Conservation (phyloP, 192 early-diverging fungal species). For the Geranomyces variabilis region DNA sequence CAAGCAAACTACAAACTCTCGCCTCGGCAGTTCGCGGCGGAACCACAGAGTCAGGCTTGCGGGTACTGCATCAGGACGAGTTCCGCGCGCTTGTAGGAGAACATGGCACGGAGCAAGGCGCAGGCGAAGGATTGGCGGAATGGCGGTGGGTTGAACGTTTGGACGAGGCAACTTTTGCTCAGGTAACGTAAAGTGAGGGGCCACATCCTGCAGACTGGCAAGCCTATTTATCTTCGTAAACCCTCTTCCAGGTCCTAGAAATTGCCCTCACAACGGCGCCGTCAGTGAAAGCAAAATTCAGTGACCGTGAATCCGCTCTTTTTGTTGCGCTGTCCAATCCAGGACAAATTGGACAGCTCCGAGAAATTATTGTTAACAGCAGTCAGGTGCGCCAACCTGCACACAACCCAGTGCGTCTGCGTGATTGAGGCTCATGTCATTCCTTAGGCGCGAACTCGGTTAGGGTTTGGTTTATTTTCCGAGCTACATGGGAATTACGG, state of each 20-base stretch:
- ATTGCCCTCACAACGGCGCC: not conserved
- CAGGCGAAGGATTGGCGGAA: slow-evolving; percentile 32
- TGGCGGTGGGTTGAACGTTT: slow-evolving; percentile 44
- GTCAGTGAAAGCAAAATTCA: not conserved
- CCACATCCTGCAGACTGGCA: not conserved
- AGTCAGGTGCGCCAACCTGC: slow-evolving; percentile 28
- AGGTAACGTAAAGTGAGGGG: slow-evolving; percentile 16
- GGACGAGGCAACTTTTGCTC: slow-evolving; percentile 30
- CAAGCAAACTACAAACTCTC: slow-evolving; percentile 8
- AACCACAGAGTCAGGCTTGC: slow-evolving; percentile 17
- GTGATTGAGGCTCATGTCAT: not conserved
- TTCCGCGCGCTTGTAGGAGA: slow-evolving; percentile 20
- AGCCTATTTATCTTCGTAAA: not conserved
- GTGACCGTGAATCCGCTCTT: slow-evolving; percentile 33
- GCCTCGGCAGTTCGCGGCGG: not conserved
- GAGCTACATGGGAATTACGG: slow-evolving; percentile 34
- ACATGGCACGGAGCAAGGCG: not conserved
- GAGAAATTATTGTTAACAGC: slow-evolving; percentile 11
- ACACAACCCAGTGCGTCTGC: not conserved
- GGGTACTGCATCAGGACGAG: slow-evolving; percentile 24
- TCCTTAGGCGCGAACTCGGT: slow-evolving; percentile 45
- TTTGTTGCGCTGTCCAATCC: slow-evolving; percentile 35
- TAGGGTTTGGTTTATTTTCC: slow-evolving; percentile 51
- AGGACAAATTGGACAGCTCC: slow-evolving; percentile 32
- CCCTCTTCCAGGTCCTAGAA: not conserved